phyloP scores from a whole-genome alignment of 208 protist species.

The Wallacemonas sp. region DNA sequence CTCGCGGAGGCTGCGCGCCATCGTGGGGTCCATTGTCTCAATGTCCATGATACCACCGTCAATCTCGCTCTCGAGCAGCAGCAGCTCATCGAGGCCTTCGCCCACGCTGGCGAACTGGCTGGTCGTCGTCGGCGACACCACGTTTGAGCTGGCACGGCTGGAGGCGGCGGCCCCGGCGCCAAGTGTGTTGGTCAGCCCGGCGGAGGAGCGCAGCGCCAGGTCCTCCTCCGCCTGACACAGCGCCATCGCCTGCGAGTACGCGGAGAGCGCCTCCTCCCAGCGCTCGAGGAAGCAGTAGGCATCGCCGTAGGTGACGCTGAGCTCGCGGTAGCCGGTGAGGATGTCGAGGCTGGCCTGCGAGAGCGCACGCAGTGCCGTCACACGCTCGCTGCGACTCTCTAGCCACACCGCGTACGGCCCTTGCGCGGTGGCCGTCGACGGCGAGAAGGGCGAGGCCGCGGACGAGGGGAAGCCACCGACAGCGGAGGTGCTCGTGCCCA shows the following conservation, averaged over 20 bases:
- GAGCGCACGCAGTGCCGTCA: slow-evolving; percentile 61
- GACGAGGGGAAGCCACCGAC: not conserved
- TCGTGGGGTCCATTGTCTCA: slow-evolving; percentile 13
- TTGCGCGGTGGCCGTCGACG: not conserved
- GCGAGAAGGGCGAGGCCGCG: not conserved
- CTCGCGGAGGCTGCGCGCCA: slow-evolving; percentile 35
- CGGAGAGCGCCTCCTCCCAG: slow-evolving; percentile 80
- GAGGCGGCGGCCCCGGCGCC: slow-evolving; percentile 2
- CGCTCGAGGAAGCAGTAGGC: slow-evolving; percentile 52
- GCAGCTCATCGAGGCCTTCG: not conserved
- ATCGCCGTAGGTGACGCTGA: slow-evolving; percentile 74
- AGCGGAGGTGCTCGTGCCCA: not conserved
- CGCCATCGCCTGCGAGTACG: slow-evolving; percentile 75
- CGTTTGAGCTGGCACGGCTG: slow-evolving; percentile 2
- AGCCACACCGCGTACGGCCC: slow-evolving; percentile 42
- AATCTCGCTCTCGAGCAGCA: slow-evolving; percentile 11
- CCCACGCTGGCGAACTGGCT: not conserved
- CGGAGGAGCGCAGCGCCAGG: slow-evolving; percentile 21
- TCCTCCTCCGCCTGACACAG: slow-evolving; percentile 61
- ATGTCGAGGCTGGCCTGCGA: slow-evolving; percentile 50
- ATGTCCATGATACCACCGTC: slow-evolving; percentile 24
- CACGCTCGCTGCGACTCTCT: slow-evolving; percentile 55
- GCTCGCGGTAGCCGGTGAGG: slow-evolving; percentile 49
- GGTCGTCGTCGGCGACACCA: not conserved
- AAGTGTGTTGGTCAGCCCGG: not conserved